These are phyloP conservation scores for Rutstroemia sp. DNA, from an alignment of 2,329 filamentous ascomycete species.

Conservation along the genomic window DNA sequence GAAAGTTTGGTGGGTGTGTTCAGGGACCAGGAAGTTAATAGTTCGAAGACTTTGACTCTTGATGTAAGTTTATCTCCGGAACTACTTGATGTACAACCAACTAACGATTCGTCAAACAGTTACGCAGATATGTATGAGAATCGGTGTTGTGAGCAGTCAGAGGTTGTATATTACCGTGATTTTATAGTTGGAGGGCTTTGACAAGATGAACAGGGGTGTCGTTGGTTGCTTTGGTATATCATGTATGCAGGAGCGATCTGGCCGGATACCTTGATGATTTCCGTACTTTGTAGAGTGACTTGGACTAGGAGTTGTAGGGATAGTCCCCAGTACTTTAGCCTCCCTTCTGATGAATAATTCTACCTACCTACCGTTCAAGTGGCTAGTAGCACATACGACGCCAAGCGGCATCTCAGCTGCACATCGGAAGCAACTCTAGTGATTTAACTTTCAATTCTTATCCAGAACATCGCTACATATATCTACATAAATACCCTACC, in stretches of 20 bases:
- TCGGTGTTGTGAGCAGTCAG: neutral
- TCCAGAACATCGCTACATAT: no score
- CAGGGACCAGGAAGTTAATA: conserved; percentile 89
- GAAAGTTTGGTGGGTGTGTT: conserved; percentile 95
- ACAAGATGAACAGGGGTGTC: no score
- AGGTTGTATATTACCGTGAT: conserved; percentile 1
- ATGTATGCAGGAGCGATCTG: neutral
- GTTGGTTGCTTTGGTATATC: neutral
- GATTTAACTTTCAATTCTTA: no score
- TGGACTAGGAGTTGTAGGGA: conserved; percentile 1
- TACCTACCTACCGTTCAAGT: neutral
- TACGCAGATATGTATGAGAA: conserved; percentile 24
- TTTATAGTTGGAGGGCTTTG: neutral
- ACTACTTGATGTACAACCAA: neutral
- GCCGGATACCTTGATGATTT: conserved; percentile 6
- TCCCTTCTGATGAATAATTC: neutral
- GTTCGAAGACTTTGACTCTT: conserved; percentile 80
- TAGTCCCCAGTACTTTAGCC: neutral
- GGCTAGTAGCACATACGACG: neutral
- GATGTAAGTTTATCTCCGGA: conserved; percentile 64
- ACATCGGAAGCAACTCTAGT: no score
- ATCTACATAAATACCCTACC: neutral
- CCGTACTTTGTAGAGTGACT: neutral
- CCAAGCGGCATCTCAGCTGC: no score
- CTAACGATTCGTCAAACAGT: conserved; percentile 17